phyloP scores from a whole-genome alignment of 2,329 filamentous ascomycete species.

The Botrytis fabae region DNA sequence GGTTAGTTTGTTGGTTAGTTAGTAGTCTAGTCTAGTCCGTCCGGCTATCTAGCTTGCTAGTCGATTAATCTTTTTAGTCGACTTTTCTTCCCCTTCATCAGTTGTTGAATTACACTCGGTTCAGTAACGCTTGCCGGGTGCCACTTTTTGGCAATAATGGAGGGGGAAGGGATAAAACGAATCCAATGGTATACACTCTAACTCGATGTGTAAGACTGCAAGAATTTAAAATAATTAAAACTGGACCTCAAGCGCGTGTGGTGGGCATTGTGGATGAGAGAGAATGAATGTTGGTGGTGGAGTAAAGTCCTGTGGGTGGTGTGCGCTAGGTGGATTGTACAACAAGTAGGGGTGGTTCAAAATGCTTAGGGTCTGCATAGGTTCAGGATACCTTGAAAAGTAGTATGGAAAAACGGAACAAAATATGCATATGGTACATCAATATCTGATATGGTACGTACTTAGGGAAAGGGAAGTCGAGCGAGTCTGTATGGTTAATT shows the following conservation, averaged over 20 bases:
- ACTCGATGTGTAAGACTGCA: constrained; percentile 6
- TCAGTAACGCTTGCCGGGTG: constrained; percentile 22
- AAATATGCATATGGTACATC: constrained; percentile 11
- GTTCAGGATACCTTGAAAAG: constrained; percentile 5
- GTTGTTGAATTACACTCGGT: constrained; percentile 13
- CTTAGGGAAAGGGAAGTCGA: background rate
- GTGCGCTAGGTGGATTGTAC: constrained; percentile 11
- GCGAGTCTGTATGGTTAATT: background rate
- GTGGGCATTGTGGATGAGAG: constrained; percentile 20
- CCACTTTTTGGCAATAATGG: constrained; percentile 18
- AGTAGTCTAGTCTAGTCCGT: constrained; percentile 8
- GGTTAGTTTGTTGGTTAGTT: background rate
- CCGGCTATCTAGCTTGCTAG: constrained; percentile 16
- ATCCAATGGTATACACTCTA: constrained; percentile 2
- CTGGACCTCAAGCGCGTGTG: constrained; percentile 21
- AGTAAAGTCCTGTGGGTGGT: background rate
- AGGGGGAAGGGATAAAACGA: constrained; percentile 17
- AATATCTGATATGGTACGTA: constrained; percentile 1
- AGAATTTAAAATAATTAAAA: constrained; percentile 19
- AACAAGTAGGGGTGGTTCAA: constrained; percentile 19
- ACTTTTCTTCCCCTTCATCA: constrained; percentile 14
- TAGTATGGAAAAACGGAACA: constrained; percentile 9
- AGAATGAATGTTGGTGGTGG: constrained; percentile 14
- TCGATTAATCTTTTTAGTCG: constrained; percentile 5
- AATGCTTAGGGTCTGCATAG: constrained; percentile 5